Evolutionary conservation across 78 protist genomes (phyloP).

Genomic region (Planoprotostelium fungivorum): DNA sequence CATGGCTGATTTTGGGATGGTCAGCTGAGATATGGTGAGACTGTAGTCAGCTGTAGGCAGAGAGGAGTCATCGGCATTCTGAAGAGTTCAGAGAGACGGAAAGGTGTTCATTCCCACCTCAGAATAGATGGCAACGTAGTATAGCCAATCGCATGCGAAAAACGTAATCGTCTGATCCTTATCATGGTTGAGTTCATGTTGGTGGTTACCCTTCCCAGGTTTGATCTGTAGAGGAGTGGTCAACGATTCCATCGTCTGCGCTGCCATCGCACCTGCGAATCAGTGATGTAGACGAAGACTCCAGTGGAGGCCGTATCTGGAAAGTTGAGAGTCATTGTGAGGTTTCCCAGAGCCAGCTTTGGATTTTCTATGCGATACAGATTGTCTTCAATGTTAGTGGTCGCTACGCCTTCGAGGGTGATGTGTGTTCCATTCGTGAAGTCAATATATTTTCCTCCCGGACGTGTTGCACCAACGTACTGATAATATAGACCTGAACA

Average conservation of each 20-base stretch:
- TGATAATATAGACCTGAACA: background rate
- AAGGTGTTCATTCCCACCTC: no score
- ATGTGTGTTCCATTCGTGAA: background rate
- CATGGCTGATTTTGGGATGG: background rate
- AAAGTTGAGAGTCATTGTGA: background rate
- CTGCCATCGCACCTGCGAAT: background rate
- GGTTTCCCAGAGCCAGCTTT: background rate
- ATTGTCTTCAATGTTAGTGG: background rate
- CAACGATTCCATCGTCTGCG: background rate
- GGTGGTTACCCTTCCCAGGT: no score
- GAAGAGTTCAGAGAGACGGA: no score
- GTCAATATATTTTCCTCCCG: background rate
- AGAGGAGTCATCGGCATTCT: no score
- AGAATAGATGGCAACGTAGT: no score
- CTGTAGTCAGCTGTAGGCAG: background rate
- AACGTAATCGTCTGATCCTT: no score
- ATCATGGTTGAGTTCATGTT: no score
- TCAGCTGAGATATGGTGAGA: background rate
- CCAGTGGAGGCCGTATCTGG: background rate
- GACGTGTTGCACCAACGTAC: background rate
- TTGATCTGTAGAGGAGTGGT: background rate
- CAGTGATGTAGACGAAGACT: background rate
- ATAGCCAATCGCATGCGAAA: no score
- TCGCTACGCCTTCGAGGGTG: background rate
- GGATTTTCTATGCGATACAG: background rate